These are phyloP conservation scores for Micractinium conductrix DNA, from an alignment of 139 green algal genomes.

Conservation along the genomic window DNA sequence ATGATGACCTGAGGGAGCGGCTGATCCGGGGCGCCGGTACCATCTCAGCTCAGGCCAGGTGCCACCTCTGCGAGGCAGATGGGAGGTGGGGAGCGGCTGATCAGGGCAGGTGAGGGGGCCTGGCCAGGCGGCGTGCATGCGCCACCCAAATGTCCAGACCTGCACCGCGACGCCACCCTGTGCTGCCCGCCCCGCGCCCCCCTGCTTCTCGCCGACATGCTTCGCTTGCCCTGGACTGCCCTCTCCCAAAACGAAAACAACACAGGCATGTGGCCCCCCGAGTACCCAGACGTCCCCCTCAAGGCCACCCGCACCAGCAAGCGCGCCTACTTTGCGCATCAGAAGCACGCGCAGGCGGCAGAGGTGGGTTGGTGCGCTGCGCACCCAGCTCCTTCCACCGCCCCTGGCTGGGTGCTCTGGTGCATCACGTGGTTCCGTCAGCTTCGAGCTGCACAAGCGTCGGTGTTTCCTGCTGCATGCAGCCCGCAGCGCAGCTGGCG, in stretches of 20 bases:
- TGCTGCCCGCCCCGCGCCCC: neutral
- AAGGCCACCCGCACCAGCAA: neutral
- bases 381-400: neutral
- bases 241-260: too few species aligned
- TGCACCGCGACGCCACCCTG: neutral
- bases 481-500: too few species aligned
- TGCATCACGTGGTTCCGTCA: too few species aligned
- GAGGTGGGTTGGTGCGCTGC: conserved; percentile 24
- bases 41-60: too few species aligned
- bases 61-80: neutral
- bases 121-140: too few species aligned
- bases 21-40: too few species aligned
- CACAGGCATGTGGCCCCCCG: conserved; percentile 43
- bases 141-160: neutral
- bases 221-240: too few species aligned
- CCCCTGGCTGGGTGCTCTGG: neutral
- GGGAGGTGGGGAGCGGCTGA: conserved; percentile 18
- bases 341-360: conserved; percentile 40
- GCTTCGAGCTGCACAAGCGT: too few species aligned
- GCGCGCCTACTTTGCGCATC: conserved; percentile 42
- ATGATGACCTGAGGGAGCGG: too few species aligned
- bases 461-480: too few species aligned
- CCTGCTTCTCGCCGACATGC: too few species aligned
- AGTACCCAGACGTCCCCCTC: conserved; percentile 11
- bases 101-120: neutral